Conservation (phyloP, 169 alveolate species). For the Eimeria tenella region DNA sequence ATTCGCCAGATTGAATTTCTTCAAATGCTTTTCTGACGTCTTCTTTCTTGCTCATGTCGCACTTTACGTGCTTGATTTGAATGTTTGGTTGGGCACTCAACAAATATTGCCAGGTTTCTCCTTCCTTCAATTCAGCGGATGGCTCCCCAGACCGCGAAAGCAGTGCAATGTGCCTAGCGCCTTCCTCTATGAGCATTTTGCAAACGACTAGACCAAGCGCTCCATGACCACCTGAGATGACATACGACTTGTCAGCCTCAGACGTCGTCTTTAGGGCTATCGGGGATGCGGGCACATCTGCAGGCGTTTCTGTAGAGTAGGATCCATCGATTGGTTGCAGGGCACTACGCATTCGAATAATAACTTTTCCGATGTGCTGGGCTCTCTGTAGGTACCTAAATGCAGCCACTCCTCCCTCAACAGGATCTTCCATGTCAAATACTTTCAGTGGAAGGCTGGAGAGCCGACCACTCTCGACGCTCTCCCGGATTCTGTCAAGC, state of each 20-base stretch:
- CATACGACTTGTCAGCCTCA: conserved; percentile 66
- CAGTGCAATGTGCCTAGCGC: conserved; percentile 80
- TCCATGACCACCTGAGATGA: conserved; percentile 81
- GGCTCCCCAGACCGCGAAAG: conserved; percentile 78
- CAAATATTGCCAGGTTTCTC: conserved; percentile 62
- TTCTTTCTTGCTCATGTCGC: conserved; percentile 67
- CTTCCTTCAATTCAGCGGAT: conserved; percentile 32
- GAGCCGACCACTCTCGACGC: conserved; percentile 64
- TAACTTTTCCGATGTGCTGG: conserved; percentile 82
- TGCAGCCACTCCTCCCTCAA: conserved; percentile 80
- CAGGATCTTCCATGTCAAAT: conserved; percentile 77
- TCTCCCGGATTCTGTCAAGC: conserved; percentile 78
- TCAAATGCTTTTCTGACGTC: conserved; percentile 44
- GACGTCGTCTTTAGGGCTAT: background rate
- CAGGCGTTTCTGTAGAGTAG: background rate
- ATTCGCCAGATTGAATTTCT: conserved; percentile 17
- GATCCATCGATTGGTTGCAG: background rate
- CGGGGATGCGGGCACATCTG: background rate
- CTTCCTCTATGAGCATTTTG: conserved; percentile 85
- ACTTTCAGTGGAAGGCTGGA: conserved; percentile 77
- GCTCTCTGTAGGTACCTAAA: conserved; percentile 82
- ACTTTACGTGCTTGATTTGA: conserved; percentile 6
- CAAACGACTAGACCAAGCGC: conserved; percentile 82
- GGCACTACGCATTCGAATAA: conserved; percentile 60
- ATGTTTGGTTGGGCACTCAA: conserved; percentile 6